A percentile compares a stretch with the other conserved stretches of the same genome.
These are phyloP conservation scores for Hyaloscypha finlandica DNA, from an alignment of 495 filamentous ascomycete species.

Conservation along the genomic window DNA sequence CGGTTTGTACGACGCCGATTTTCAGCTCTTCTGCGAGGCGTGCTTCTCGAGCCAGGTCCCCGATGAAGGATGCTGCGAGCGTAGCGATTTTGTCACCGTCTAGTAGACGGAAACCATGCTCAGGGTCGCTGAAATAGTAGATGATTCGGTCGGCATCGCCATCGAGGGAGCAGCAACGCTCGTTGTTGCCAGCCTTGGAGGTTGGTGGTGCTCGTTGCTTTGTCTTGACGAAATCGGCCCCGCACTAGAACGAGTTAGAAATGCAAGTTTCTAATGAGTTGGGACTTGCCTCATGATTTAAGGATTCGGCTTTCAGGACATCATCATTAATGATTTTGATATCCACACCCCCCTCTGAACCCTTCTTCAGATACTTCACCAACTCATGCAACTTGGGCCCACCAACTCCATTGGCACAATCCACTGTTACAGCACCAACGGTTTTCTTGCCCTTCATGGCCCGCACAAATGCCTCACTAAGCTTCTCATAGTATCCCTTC, in stretches of 20 bases:
- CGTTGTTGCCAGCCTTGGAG: constrained; percentile 71
- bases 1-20: constrained; percentile 94
- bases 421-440: constrained; percentile 73
- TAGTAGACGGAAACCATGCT: constrained; percentile 81
- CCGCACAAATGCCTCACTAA: constrained; percentile 74
- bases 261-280: constrained; percentile 3
- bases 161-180: constrained; percentile 88
- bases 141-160: constrained; percentile 95
- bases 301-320: constrained; percentile 79
- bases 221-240: constrained; percentile 97
- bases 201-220: constrained; percentile 87
- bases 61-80: constrained; percentile 90
- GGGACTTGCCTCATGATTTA: constrained; percentile 78
- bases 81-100: constrained; percentile 98
- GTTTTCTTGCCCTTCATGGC: constrained; percentile 76
- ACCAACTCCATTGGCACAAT: constrained; percentile 96
- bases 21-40: constrained; percentile 77
- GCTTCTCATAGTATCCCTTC: constrained; percentile 92
- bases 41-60: constrained; percentile 77
- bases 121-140: constrained; percentile 88
- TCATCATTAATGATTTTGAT: constrained; percentile 91
- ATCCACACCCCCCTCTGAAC: constrained; percentile 64
- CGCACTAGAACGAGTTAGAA: constrained; percentile 61
- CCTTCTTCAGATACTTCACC: constrained; percentile 74
- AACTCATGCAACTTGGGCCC: constrained; percentile 88